Base-by-base conservation (phyloP, 192 early-diverging fungal genomes). In the Lunasporangiospora selenospora region DNA sequence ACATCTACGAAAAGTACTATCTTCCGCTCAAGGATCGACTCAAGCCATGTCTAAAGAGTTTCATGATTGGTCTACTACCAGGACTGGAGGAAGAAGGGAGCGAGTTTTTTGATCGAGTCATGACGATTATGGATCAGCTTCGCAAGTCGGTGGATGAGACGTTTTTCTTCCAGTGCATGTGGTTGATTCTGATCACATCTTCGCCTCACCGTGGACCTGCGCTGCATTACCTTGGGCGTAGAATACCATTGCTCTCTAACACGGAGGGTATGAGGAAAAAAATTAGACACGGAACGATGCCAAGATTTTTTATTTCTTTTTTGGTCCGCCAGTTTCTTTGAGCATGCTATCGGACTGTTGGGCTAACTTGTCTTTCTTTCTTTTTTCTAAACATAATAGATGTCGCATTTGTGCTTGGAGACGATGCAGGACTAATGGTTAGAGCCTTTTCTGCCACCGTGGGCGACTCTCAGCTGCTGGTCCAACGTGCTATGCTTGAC, bases 81-180 rank as follows among this genome's bases (percentile, higher is more conserved):
- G 91, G 86, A 6, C 71, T 97, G 4, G 96, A 98, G 54, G 96
- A 97, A 53, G 94, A 95, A 61, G 88, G 87, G 23, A 89, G 83
- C 63, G 95, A 98, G 60, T 88, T 84, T 52, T 92, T 91, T 66
- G 88, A 89, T 41, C 83, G 87, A 52, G 92, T 92, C 27, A 66
- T 80, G 24, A 62, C 51, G 31, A 63, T 73, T 38, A 46, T 73
- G 47, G 91, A 95, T 62, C 67, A 63, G 41, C 50, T 96, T 19
- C 78, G 81, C 18, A 80, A 81, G 21, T 75, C 79, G 5, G 86
- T 93, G n/a, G 93, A 93, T 32, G 67, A 84, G 18, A 65, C 85
- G 1, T 93, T 89, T 71, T 95, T 96, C 77, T 92, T 87, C 56
- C 88, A 90, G 45, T 90, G 89, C 38, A 64, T 97, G 71, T 95